Conservation (phyloP, 306 rosid species). For the Ceratonia siliqua region DNA sequence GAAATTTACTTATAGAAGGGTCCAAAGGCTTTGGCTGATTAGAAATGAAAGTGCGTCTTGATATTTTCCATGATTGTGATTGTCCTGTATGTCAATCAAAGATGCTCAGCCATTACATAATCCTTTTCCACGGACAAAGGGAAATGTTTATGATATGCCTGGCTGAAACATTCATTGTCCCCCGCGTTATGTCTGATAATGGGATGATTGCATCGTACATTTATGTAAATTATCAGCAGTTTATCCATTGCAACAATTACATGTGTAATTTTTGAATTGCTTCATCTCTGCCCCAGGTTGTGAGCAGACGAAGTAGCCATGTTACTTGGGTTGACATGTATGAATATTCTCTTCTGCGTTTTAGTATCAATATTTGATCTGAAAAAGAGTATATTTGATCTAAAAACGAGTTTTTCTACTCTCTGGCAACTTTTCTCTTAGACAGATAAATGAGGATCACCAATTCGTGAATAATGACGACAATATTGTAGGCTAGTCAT, state of each 20-base stretch:
- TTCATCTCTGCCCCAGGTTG: too few relatives aligned
- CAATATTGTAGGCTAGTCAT: too few relatives aligned
- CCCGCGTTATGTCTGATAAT: not conserved
- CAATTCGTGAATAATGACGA: too few relatives aligned
- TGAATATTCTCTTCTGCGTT: too few relatives aligned
- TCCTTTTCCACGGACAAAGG: slow-evolving; percentile 1
- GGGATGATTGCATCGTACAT: not conserved
- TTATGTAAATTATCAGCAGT: not conserved
- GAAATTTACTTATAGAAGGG: not conserved
- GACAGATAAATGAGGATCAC: too few relatives aligned
- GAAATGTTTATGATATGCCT: not conserved
- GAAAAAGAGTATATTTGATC: too few relatives aligned
- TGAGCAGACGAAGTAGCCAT: too few relatives aligned
- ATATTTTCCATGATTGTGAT: slow-evolving; percentile 16
- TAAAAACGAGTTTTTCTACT: too few relatives aligned
- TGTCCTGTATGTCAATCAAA: slow-evolving; percentile 22
- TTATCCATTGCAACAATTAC: not conserved
- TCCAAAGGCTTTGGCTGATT: not conserved
- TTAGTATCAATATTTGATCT: too few relatives aligned
- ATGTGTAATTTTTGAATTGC: not conserved
- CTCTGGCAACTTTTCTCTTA: too few relatives aligned
- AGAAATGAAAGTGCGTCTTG: slow-evolving; percentile 19
- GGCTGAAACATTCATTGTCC: slow-evolving; percentile 1
- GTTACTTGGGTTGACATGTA: too few relatives aligned
- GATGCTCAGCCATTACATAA: slow-evolving; percentile 14